Evolutionary conservation across 257 asterid genomes (phyloP).

Genomic region (Prunella vulgaris): DNA sequence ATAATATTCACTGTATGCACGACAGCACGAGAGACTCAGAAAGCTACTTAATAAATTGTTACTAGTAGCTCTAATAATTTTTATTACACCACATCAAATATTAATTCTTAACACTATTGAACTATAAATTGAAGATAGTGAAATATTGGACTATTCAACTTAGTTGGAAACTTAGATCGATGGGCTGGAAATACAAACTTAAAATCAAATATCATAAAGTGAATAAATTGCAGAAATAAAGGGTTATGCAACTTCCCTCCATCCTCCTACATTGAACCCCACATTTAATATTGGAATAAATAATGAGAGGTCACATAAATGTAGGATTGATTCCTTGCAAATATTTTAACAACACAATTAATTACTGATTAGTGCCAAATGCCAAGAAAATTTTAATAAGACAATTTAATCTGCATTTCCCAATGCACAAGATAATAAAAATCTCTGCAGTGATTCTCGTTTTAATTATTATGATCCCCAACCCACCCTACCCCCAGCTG

Average conservation of each 20-base stretch:
- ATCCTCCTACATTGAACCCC: slow-evolving; percentile 22
- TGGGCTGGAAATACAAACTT: neutral
- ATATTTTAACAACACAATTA: slow-evolving; percentile 17
- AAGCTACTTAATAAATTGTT: too few relatives aligned
- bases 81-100: neutral
- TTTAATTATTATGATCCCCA: slow-evolving; percentile 27
- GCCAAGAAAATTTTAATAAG: slow-evolving; percentile 24
- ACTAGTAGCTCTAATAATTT: neutral
- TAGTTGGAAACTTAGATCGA: neutral
- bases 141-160: neutral
- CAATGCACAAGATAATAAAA: slow-evolving; percentile 22
- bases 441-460: slow-evolving; percentile 35
- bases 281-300: slow-evolving; percentile 22
- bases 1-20: too few relatives aligned
- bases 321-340: slow-evolving; percentile 25
- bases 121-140: neutral
- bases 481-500: slow-evolving; percentile 5
- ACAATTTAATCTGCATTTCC: slow-evolving; percentile 30
- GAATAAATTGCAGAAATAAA: slow-evolving; percentile 11
- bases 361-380: slow-evolving; percentile 24
- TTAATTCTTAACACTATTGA: neutral
- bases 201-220: neutral
- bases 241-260: slow-evolving; percentile 8
- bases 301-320: slow-evolving; percentile 27
- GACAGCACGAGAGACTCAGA: too few relatives aligned